Base-by-base conservation (phyloP, 1,284 basidiomycete genomes). In the Cutaneotrichosporon sp. region DNA sequence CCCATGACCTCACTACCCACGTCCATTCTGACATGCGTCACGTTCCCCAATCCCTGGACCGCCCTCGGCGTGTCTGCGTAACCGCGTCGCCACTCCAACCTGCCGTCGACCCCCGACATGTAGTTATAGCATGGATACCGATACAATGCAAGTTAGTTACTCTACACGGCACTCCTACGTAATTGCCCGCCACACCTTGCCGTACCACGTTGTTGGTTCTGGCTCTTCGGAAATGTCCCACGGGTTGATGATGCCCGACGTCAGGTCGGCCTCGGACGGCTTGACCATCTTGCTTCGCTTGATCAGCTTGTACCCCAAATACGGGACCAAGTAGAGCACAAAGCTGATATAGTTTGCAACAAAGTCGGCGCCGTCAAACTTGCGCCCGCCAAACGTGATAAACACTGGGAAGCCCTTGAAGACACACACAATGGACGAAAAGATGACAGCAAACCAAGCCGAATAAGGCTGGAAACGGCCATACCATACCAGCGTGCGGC, bases 301-400 rank as follows among this genome's bases (percentile, higher is more conserved):
- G 63, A 70, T 62, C 52, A 76, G 31, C 68, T 78, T 77, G 71
- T 69, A 73, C 11, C 64, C 84, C 52, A 85, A 13, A 77, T 90
- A 94, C 50, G 93, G 76, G 60, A 91, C 66, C 21, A 89, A 88
- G 85, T 92, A 93, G 51, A 90, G 69, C 26, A 62, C 51, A 26
- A 65, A 62, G 49, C 74, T 75, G 62, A 76, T 65, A 62, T 76
- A 76, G 13, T 57, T 63, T 0, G 64, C 64, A 22, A 60, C 49
- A 30, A 60, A 60, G 26, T 50, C 49, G 11, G 49, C 32, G 8
- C 47, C 67, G 47, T 63, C 63, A 61, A 64, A 68, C 22, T 58
- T 59, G 38, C 70, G 68, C 18, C 18, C 42, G 42, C 18, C 42
- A 8, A 2, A n/a, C 38, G 63, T 69, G 53, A 69, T 59, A 67